A percentile compares a stretch with the other conserved stretches of the same genome.
Conservation (phyloP, 495 filamentous ascomycete genomes). For the Lepraria neglecta region DNA sequence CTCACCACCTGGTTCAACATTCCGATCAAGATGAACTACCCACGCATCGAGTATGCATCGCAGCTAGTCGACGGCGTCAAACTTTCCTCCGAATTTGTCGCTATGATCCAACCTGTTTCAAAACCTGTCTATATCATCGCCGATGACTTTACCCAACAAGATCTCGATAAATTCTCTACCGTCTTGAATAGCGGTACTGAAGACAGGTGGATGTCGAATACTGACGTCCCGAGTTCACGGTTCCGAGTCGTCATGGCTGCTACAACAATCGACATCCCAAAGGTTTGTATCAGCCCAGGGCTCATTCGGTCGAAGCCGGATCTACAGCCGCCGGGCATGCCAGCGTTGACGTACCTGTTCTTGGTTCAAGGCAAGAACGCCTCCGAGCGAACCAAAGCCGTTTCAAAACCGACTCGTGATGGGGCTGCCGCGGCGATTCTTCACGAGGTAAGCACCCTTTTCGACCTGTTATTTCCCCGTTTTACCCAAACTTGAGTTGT, state of each 20-base stretch:
- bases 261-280: background rate
- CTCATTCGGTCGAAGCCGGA: background rate
- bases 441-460: background rate
- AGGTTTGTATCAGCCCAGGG: background rate
- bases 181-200: background rate
- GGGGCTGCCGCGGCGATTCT: background rate
- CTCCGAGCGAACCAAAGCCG: background rate
- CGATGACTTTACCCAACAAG: background rate
- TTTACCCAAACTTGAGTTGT: no score
- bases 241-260: background rate
- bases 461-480: no score
- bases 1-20: no score
- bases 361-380: slow-evolving; percentile 1
- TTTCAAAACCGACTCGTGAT: background rate
- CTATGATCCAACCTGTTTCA: slow-evolving; percentile 1
- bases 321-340: background rate
- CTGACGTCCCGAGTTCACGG: no score
- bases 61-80: slow-evolving; percentile 3
- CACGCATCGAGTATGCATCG: background rate
- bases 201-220: slow-evolving; percentile 7
- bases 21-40: background rate
- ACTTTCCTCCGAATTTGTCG: background rate
- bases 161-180: background rate
- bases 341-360: background rate
- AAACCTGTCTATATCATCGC: background rate